A percentile compares a stretch with the other conserved stretches of the same genome.
phyloP scores from a whole-genome alignment of 2,329 filamentous ascomycete genomes.

The Epichloe elymi region DNA sequence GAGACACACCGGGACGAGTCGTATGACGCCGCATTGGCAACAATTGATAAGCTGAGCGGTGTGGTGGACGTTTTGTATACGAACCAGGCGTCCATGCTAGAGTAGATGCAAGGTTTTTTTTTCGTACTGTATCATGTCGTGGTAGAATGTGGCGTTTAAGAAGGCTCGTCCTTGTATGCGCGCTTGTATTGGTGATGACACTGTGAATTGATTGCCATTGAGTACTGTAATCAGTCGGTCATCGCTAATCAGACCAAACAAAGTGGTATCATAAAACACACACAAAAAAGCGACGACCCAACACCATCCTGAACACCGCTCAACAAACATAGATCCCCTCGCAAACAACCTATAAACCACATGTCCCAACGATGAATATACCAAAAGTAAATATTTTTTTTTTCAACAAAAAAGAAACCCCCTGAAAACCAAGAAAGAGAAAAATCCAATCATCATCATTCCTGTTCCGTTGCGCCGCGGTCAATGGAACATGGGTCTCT shows the following conservation, averaged over 20 bases:
- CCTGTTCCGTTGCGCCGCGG: too few relatives aligned
- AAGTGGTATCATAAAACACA: slow-evolving; percentile 8
- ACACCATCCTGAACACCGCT: too few relatives aligned
- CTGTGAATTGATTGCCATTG: too few relatives aligned
- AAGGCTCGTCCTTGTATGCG: slow-evolving; percentile 11
- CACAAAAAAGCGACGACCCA: neutral
- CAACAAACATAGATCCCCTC: too few relatives aligned
- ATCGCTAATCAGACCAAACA: neutral
- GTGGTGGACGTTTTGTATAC: slow-evolving; percentile 97
- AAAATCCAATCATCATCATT: slow-evolving; percentile 2
- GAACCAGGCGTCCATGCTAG: slow-evolving; percentile 89
- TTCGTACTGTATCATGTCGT: slow-evolving; percentile 17
- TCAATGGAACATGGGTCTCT: slow-evolving; percentile 20
- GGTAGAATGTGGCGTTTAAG: slow-evolving; percentile 15
- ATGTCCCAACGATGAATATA: too few relatives aligned
- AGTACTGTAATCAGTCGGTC: too few relatives aligned
- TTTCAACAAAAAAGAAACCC: too few relatives aligned
- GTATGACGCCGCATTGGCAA: slow-evolving; percentile 87
- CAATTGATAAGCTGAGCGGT: slow-evolving; percentile 92
- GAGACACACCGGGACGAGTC: slow-evolving; percentile 87
- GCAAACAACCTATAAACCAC: too few relatives aligned
- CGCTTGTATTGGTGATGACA: too few relatives aligned
- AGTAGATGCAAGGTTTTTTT: slow-evolving; percentile 39
- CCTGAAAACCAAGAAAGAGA: slow-evolving; percentile 3
- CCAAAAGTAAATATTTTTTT: too few relatives aligned